A percentile compares a stretch with the other conserved stretches of the same genome.
Evolutionary conservation across 2,329 filamentous ascomycete genomes (phyloP).

Genomic region (Aspergillus uvarum): DNA sequence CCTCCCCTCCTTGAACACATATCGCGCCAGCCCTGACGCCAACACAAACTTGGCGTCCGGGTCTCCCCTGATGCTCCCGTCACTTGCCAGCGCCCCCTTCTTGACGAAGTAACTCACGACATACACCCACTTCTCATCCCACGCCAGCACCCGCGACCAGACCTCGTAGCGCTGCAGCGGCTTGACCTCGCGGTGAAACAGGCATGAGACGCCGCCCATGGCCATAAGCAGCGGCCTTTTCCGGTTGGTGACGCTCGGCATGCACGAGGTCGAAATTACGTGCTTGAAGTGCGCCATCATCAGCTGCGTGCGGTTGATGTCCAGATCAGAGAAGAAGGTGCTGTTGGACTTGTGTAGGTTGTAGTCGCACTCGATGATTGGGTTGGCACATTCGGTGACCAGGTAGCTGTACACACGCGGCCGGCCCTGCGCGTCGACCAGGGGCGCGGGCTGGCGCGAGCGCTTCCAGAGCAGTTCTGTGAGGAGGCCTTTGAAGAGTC

Average conservation of each 20-base stretch:
- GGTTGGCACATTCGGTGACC: background rate
- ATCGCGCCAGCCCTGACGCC: background rate
- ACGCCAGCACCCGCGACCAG: background rate
- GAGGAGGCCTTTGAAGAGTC: background rate
- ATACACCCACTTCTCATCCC: constrained; percentile 5
- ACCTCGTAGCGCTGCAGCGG: constrained; percentile 1
- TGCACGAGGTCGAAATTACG: background rate
- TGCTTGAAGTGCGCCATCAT: background rate
- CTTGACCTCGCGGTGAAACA: constrained; percentile 1
- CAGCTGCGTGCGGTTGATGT: background rate
- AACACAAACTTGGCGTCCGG: background rate
- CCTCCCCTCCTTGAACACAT: background rate
- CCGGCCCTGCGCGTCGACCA: background rate
- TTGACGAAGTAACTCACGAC: constrained; percentile 2
- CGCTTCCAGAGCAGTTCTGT: background rate
- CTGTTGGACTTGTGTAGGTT: constrained; percentile 4
- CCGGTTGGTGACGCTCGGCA: background rate
- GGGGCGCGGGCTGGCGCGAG: background rate
- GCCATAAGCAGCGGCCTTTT: background rate
- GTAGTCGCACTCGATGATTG: background rate
- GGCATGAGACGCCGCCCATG: background rate
- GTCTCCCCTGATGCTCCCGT: background rate
- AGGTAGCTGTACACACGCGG: background rate
- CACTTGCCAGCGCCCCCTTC: background rate
- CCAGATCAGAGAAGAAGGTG: constrained; percentile 3